Conservation (phyloP, 371 early-diverging fungal species). For the Mortierella sp. region DNA sequence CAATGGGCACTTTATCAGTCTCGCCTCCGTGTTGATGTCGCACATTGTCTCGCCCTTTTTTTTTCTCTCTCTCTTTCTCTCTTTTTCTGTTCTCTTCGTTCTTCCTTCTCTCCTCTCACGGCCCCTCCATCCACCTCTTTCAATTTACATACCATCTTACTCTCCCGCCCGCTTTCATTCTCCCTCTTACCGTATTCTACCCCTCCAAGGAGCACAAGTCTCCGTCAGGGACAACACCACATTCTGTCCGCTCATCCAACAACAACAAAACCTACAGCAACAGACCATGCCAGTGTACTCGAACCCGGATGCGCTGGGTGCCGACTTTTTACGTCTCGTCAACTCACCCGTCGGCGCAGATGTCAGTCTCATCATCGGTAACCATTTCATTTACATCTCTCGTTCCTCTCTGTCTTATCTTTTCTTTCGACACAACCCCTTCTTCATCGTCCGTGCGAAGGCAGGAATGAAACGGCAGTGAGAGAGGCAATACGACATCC, state of each 20-base stretch:
- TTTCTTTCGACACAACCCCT: not conserved
- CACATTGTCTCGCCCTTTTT: not conserved
- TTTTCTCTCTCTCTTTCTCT: not conserved
- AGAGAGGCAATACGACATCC: not conserved
- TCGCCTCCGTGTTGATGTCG: not conserved
- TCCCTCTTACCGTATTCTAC: not conserved
- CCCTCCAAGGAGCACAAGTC: not conserved
- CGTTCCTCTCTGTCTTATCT: not conserved
- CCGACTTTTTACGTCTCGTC: conserved; percentile 45
- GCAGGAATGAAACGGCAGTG: not conserved
- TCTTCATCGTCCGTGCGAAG: conserved; percentile 11
- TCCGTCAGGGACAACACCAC: too few species aligned
- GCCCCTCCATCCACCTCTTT: not conserved
- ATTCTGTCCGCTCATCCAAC: too few species aligned
- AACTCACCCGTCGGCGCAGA: conserved; percentile 47
- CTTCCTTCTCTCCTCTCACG: not conserved
- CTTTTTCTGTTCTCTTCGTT: too few species aligned
- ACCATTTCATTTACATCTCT: too few species aligned
- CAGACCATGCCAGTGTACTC: conserved; percentile 39
- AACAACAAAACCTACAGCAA: not conserved
- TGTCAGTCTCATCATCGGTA: conserved; percentile 51
- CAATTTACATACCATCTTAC: not conserved
- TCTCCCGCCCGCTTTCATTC: not conserved
- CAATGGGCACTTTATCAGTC: not conserved
- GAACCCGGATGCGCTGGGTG: conserved; percentile 35